Evolutionary conservation across 163 green algal species (phyloP), one percentile per base, ranked within the genome.

Genomic region (Coccomyxa subellipsoidea): DNA sequence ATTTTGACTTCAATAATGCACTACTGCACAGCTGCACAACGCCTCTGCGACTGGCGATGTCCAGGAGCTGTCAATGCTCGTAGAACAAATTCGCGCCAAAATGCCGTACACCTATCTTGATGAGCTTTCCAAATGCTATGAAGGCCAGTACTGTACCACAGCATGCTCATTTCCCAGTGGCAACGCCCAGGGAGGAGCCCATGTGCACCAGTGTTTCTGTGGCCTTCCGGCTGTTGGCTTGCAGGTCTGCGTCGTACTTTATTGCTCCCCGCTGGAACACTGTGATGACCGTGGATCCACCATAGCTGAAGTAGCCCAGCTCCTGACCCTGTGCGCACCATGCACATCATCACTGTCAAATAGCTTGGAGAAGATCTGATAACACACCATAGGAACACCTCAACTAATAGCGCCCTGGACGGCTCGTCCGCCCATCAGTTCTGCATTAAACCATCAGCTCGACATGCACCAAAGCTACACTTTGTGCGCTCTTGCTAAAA

Each of bases 221-320:
- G n/a, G 66, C 66, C 66, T 4, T 8, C 66, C 3, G 21, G 66
- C 84, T 85, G 81, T 88, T 80, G 53, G 84, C 35, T 37, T 77
- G 35, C 18, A 91, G 47, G 80, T 91, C 87, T 0, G 35, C 47
- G 34, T 91, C 87, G 79, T 83, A 89, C 25, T 27, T 7, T 0
- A 87, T 78, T 1, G 35, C 39, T 23, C 71, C 82, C 37, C 82
- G 53, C 7, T 36, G 73, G 37, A 90, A 85, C 40, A 91, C 53
- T n/a, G 82, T 37, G 53, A 91, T 84, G 12, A 80, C 75, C 0
- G 87, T 91, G 40, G 38, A 82, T 35, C 87, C 87, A 12, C 87
- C 87, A 86, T 90, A 91, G 1, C 81, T 79, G 84, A 91, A 91
- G 59, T 85, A 90, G 31, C 87, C 87, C n/a, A 91, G 83, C 80